Conservation (phyloP, 176 grass and related monocot genomes). For the Zea luxurians region DNA sequence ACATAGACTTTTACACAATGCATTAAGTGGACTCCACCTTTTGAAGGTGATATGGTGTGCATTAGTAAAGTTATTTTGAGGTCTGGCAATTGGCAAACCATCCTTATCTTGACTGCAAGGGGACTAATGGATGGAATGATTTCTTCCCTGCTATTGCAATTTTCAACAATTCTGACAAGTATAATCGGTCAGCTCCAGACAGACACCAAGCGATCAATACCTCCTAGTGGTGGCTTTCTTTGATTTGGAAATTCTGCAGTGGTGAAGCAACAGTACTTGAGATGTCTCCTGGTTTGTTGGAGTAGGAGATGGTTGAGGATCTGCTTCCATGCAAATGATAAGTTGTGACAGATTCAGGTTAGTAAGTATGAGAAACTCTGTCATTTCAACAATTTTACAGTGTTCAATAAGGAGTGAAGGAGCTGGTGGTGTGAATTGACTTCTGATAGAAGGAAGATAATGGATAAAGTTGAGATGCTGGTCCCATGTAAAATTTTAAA, state of each 20-base stretch:
- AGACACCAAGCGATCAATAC: slow-evolving; percentile 26
- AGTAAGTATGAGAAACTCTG: slow-evolving; percentile 26
- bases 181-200: not conserved
- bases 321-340: slow-evolving; percentile 23
- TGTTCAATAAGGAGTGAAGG: slow-evolving; percentile 23
- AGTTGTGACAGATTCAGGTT: slow-evolving; percentile 36
- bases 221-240: slow-evolving; percentile 24
- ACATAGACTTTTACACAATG: not conserved
- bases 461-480: slow-evolving; percentile 34
- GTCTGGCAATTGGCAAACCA: slow-evolving; percentile 22
- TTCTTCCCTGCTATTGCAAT: not conserved
- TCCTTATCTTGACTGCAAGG: not conserved
- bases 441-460: slow-evolving; percentile 14
- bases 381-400: slow-evolving; percentile 33
- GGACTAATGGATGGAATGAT: slow-evolving; percentile 1
- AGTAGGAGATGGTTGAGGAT: slow-evolving; percentile 24
- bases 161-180: not conserved
- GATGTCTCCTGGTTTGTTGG: not conserved
- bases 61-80: slow-evolving; percentile 26
- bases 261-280: not conserved
- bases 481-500: not conserved
- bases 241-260: not conserved
- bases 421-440: slow-evolving; percentile 15
- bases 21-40: slow-evolving; percentile 36
- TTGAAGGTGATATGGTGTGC: slow-evolving; percentile 27